Percentiles rank a stretch among this genome's conserved stretches.
Conservation (phyloP, 2,329 filamentous ascomycete species). For the Fusarium temperatum region DNA sequence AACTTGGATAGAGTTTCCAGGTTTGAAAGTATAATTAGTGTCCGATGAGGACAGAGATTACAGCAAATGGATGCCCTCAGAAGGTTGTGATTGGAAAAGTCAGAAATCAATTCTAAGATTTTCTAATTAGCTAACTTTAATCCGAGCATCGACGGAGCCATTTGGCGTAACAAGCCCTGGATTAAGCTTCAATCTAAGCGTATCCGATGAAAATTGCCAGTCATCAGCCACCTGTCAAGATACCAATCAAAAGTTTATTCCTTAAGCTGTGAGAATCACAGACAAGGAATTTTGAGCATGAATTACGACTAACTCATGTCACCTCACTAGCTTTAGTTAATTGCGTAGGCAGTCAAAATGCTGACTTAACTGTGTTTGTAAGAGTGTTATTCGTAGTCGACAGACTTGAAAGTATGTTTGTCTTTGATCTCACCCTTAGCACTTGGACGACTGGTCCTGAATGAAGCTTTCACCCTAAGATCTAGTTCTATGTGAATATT, state of each 20-base stretch:
- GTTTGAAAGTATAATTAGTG: neutral
- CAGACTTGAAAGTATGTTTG: neutral
- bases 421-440: too few relatives aligned
- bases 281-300: rapidly evolving
- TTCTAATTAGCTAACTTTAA: rapidly evolving
- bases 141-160: rapidly evolving
- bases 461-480: too few relatives aligned
- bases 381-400: neutral
- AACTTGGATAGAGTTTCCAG: neutral
- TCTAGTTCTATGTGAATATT: too few relatives aligned
- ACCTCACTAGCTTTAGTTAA: neutral
- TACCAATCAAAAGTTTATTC: neutral
- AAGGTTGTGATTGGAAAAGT: too few relatives aligned
- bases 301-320: neutral
- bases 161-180: too few relatives aligned
- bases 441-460: rapidly evolving
- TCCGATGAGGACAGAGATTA: neutral
- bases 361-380: neutral
- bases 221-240: too few relatives aligned
- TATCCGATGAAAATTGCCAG: neutral
- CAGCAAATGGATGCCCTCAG: neutral
- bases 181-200: neutral
- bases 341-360: neutral
- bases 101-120: neutral
- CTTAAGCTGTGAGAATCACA: neutral